Percentiles rank a stretch among this genome's conserved stretches.
These are phyloP conservation scores for Fraxinus ornus DNA, from an alignment of 305 asterid genomes.

Conservation along the genomic window DNA sequence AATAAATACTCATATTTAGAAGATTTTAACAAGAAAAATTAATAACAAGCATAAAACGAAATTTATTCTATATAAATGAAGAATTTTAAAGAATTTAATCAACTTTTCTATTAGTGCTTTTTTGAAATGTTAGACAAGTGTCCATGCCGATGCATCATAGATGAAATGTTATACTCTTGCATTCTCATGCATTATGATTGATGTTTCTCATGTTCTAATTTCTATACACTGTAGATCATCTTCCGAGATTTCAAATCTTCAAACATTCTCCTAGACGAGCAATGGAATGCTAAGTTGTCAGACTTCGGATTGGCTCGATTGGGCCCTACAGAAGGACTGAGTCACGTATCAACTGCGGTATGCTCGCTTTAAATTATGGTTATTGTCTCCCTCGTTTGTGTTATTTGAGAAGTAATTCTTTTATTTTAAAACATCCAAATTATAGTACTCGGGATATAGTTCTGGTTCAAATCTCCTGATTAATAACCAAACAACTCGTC, in stretches of 20 bases:
- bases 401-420: neutral
- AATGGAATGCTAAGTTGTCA: constrained; percentile 52
- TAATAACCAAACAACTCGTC: neutral
- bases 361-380: neutral
- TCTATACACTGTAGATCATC: constrained; percentile 35
- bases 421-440: neutral
- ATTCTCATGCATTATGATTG: neutral
- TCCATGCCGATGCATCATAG: too few species aligned
- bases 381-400: neutral
- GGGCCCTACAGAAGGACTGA: constrained; percentile 50
- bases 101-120: too few species aligned
- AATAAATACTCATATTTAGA: too few species aligned
- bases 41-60: too few species aligned
- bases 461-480: neutral
- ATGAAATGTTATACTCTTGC: neutral
- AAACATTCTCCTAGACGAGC: constrained; percentile 48
- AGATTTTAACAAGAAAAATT: too few species aligned
- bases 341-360: constrained; percentile 61
- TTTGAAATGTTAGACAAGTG: too few species aligned
- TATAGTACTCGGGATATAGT: neutral
- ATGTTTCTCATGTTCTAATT: constrained; percentile 8
- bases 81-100: too few species aligned
- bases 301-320: constrained; percentile 54
- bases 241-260: constrained; percentile 56
- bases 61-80: too few species aligned